Evolutionary conservation across 2,329 filamentous ascomycete genomes (phyloP), one percentile per base, ranked within the genome.

Genomic region (Xylariaceae sp.): DNA sequence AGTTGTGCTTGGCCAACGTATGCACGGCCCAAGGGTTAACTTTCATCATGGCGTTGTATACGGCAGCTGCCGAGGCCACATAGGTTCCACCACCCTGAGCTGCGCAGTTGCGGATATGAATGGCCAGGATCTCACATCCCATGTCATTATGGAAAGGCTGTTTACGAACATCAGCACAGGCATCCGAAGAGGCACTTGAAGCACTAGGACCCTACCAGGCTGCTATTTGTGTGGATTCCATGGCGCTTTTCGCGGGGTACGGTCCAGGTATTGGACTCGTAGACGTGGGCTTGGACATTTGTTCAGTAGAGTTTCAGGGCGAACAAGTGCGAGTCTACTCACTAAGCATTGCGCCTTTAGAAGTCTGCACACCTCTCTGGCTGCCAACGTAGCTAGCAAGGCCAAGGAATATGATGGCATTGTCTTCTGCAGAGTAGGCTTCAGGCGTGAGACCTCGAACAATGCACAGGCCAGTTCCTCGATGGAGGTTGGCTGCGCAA

Each of bases 321-420:
- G 21, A 14, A 41, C 12, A 26, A 31, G 12, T 12, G 6, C 17
- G 6, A 14, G 14, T 41, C 17, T 41, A 70, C 76, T 62, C 71
- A 81, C 80, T 74, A 14, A 82, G 62, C 65, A 82, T 75, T 31
- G 77, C 76, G 9, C 79, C 79, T 39, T 75, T 76, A n/a, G 73
- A 72, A 53, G 78, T 77, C 54, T 85, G 82, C 2, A 79, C 62
- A 2, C 82, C 82, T 34, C 83, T 77, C 43, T 79, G 75, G 33
- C 81, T 76, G 1, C 80, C 85, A 46, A 88, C 77, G 63, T 87
- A 79, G 53, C 77, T 79, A 1, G 84, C 77, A 9, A 88, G 70
- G 0, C 82, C 85, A 4, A 86, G 75, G 62, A 83, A 87, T 39
- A 86, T 73, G 4, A 79, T 75, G 14, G 82, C 70, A 50, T 82